Base-by-base conservation (phyloP, 1,139 yeast genomes). In the Candida tetrigidarum region DNA sequence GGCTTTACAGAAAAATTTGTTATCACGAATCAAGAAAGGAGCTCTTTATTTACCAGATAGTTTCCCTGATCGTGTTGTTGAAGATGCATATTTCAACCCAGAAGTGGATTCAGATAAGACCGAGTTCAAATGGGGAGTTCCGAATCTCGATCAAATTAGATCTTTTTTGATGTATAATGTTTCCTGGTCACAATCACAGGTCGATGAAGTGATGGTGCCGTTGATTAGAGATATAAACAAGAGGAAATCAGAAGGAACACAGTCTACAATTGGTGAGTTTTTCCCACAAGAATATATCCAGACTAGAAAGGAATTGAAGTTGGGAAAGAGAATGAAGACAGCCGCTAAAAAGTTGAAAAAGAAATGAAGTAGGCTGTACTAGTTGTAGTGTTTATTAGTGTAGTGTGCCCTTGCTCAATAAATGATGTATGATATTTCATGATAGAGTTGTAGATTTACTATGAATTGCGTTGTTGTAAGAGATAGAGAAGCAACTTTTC, bases 151-250 rank as follows among this genome's bases (percentile, higher is more conserved):
- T 55, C 83, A 82, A 52, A 71, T 95, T 41, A 67, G 97, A 32
- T 74, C 81, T 0, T 92, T 78, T 56, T 69, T 95, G 60, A 78
- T 80, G 77, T 73, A 68, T 38, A 80, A 81, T 44, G 83, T 91
- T n/a, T 91, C 92, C 3, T 95, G 99, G 98, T 67, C 80, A 1
- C 83, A 81, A 55, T 83, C 77, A 11, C 76, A 80, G 48, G 85
- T 91, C 2, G 96, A 93, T 58, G 95, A 90, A 57, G 84, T 91
- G 5, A 71, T 95, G 63, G 77, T 92, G n/a, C 99, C 99, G 2
- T 80, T 95, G 47, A 84, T 95, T 15, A 76, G 84, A 55, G 93
- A 85, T 54, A 78, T 91, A 69, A 90, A 89, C 62, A 76, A 78
- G 45, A 74, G 81, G 48, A 71, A 73, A 50, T 70, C 71, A 26